Base-by-base conservation (phyloP, 805 yeast species). In the Starmerella riodocensis region DNA sequence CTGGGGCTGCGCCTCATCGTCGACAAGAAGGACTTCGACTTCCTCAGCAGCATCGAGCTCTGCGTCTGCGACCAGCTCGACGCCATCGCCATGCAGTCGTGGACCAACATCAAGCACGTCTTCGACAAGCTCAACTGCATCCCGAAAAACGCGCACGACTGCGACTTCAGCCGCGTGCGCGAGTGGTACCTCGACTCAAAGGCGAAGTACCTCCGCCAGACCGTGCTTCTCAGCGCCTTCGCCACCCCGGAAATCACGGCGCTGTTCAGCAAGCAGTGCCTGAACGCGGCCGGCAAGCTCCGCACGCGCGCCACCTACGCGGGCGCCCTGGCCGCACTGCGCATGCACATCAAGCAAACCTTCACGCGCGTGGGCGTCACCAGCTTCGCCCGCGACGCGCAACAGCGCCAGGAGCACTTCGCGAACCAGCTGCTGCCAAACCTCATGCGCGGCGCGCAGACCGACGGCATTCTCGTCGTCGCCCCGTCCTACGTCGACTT, bases 101-200 rank as follows among this genome's bases (percentile, higher is more conserved):
- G 96, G 86, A 79, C 79, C 27, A 94, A 88, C 60, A 69, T 91
- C 7, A 59, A 58, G 23, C 75, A 76, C 13, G 60, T 79, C n/a
- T 63, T 77, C 49, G 74, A 75, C 46, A 75, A 78, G 54, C 49
- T 85, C 41, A 85, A 86, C 59, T 64, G 68, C 40, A 73, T 85
- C 33, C 97, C 97, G 5, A 72, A 73, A 46, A 73, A 78, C 36
- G 76, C 80, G 47, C 85, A 75, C 47, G 79, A 75, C 41, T 79
- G 93, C 13, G 98, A 91, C 60, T 91, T 91, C 59, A 74, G 91
- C 41, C 70, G 98, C 50, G 77, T 91, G 28, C 70, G 95, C 51
- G 78, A 81, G 79, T 86, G 94, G 93, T 76, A 79, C 27, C 76
- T 91, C 47, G 86, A 91, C 53, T 93, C 83, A 46, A 76, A 82